Evolutionary conservation across 2,329 filamentous ascomycete genomes (phyloP), one percentile per base, ranked within the genome.

Genomic region (Didymella pomorum): DNA sequence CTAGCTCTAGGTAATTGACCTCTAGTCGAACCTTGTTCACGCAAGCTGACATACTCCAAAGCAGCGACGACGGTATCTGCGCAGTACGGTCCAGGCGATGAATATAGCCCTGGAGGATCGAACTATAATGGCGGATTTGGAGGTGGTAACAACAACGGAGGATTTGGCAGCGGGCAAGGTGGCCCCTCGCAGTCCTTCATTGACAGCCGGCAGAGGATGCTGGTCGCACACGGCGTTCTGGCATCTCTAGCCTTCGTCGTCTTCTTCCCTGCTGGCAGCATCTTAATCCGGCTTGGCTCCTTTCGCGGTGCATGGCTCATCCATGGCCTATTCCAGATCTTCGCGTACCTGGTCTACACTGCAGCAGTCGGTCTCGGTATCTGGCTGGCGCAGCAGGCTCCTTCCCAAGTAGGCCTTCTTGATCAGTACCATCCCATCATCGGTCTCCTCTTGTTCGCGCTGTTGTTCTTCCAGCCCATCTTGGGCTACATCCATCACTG

Each of bases 381-480:
- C 49, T 81, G 78, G 46, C 71, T 86, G 29, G 81, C 80, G 7
- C 75, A 71, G n/a, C 67, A 66, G 25, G 62, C 70, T 1, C 71
- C 67, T 8, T 21, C 45, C 21, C 50, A 58, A 18, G 52, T 66
- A 20, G 65, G 62, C 26, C 49, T 74, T 10, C 52, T 71, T 8
- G 47, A 63, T 79, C 41, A 73, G 49, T 79, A 82, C 47, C 84
- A 87, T 63, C 76, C 80, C 0, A 76, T 84, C 51, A 83, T 86
- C 37, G 84, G 84, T 11, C 78, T 83, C 11, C 64, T 85, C n/a
- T 74, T 84, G 3, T 76, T 86, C 35, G 71, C 70, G 1, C 64
- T 79, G 10, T 70, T 89, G 1, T 75, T 87, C 10, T 83, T 88
- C 62, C 83, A 85, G 62, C 83, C 83, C 0, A 70, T 80, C 1